Evolutionary conservation across 441 rosid species (phyloP).

Genomic region (Croton laevigatus): DNA sequence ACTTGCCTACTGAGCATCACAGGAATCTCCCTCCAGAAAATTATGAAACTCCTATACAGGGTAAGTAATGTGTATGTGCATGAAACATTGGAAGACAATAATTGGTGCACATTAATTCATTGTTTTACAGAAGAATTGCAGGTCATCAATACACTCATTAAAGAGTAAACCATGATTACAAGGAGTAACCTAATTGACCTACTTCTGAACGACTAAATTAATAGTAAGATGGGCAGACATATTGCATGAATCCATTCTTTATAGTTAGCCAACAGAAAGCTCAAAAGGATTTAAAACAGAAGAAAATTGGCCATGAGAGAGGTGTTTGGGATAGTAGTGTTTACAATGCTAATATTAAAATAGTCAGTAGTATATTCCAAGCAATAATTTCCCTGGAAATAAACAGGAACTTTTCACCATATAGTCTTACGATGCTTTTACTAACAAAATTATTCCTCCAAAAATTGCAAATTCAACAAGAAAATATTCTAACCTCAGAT

Average conservation of each 20-base stretch:
- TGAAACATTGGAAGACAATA: constrained; percentile 5
- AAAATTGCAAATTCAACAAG: constrained; percentile 13
- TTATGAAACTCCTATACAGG: neutral
- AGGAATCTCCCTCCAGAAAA: constrained; percentile 11
- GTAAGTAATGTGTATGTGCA: neutral
- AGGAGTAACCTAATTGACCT: neutral
- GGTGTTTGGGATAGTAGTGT: neutral
- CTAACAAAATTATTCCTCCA: constrained; percentile 15
- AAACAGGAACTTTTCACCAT: neutral
- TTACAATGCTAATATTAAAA: neutral
- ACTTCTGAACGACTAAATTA: neutral
- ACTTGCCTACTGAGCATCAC: neutral
- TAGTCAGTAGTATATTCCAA: neutral
- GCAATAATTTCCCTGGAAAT: neutral
- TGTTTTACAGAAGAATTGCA: neutral
- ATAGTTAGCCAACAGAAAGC: neutral
- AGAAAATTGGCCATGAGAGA: neutral
- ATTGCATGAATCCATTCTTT: neutral
- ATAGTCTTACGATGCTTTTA: neutral
- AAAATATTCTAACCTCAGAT: constrained; percentile 67
- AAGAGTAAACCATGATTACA: neutral
- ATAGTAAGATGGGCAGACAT: neutral
- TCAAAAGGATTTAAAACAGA: neutral
- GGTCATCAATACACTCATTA: neutral
- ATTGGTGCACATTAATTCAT: neutral